Percentiles rank a stretch among this genome's conserved stretches.
Conservation (phyloP, 495 filamentous ascomycete species). For the Opeltia flavorubescens region DNA sequence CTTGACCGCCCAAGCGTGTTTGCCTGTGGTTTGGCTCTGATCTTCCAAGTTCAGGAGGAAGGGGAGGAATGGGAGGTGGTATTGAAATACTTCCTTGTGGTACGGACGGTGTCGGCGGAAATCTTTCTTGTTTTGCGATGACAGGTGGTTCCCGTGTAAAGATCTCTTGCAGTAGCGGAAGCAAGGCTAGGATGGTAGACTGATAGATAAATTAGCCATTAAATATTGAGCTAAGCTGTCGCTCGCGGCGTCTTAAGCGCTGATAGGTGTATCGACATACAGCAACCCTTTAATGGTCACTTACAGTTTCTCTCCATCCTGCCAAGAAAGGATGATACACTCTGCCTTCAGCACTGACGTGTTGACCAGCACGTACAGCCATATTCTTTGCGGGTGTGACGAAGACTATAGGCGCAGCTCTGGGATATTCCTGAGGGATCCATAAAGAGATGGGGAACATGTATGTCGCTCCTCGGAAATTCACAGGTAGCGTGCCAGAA, state of each 20-base stretch:
- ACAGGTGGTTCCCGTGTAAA: slow-evolving; percentile 94
- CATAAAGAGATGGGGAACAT: slow-evolving; percentile 86
- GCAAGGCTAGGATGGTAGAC: slow-evolving; percentile 65
- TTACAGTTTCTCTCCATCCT: slow-evolving; percentile 78
- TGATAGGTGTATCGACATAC: too few relatives aligned
- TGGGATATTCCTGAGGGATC: slow-evolving; percentile 89
- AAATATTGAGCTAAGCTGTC: too few relatives aligned
- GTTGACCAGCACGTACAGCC: slow-evolving; percentile 79
- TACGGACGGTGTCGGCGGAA: slow-evolving; percentile 21
- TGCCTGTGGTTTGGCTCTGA: background rate
- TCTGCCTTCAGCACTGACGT: slow-evolving; percentile 87
- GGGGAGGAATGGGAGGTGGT: slow-evolving; percentile 55
- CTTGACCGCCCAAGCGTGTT: slow-evolving; percentile 7
- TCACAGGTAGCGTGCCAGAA: slow-evolving; percentile 71
- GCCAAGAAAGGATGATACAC: slow-evolving; percentile 93
- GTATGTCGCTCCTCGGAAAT: slow-evolving; percentile 79
- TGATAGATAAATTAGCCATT: slow-evolving; percentile 34
- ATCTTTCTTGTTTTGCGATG: slow-evolving; percentile 51
- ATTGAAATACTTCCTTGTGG: slow-evolving; percentile 26
- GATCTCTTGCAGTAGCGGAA: slow-evolving; percentile 69
- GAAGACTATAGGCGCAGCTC: slow-evolving; percentile 71
- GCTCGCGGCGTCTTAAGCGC: too few relatives aligned
- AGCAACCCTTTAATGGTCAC: slow-evolving; percentile 20
- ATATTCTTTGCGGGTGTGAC: slow-evolving; percentile 81
- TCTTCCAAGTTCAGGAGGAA: slow-evolving; percentile 47